Conservation (phyloP, 2,329 filamentous ascomycete genomes). For the Mycogone perniciosa region DNA sequence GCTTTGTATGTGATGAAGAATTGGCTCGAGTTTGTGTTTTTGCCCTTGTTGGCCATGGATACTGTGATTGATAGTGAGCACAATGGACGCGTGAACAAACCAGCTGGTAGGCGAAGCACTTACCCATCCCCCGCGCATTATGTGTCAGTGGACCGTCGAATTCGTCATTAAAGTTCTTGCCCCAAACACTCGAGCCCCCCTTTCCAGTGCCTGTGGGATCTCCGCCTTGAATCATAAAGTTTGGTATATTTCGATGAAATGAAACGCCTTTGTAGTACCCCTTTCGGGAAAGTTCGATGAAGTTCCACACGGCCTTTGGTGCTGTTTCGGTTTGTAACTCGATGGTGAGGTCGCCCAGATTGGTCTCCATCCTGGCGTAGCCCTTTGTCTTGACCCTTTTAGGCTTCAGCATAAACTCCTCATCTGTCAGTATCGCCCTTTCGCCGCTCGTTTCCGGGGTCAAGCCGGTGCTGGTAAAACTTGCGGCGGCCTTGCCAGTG, state of each 20-base stretch:
- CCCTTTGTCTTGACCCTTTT: conserved; percentile 84
- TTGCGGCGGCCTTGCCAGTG: conserved; percentile 83
- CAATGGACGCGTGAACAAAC: neutral
- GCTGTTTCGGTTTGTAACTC: conserved; percentile 88
- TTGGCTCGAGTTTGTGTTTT: conserved; percentile 93
- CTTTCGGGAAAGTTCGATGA: conserved; percentile 77
- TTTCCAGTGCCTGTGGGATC: conserved; percentile 89
- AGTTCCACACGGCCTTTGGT: conserved; percentile 95
- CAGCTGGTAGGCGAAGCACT: conserved; percentile 12
- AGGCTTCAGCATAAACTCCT: conserved; percentile 94
- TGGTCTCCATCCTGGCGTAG: conserved; percentile 85
- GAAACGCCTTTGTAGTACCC: conserved; percentile 80
- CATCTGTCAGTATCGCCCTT: conserved; percentile 78
- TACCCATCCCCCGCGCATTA: conserved; percentile 62
- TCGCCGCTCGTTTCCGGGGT: conserved; percentile 88
- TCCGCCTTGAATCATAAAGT: conserved; percentile 97
- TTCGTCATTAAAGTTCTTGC: conserved; percentile 89
- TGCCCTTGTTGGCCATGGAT: conserved; percentile 98
- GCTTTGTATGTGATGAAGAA: conserved; percentile 90
- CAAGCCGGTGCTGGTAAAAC: conserved; percentile 89
- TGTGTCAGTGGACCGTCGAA: conserved; percentile 87
- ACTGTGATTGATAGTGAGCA: conserved; percentile 20
- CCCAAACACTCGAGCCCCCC: conserved; percentile 88
- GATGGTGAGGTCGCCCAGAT: conserved; percentile 74
- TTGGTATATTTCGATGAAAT: conserved; percentile 91